phyloP scores from a whole-genome alignment of 2,329 filamentous ascomycete genomes.

The Neopestalotiopsis rosae region DNA sequence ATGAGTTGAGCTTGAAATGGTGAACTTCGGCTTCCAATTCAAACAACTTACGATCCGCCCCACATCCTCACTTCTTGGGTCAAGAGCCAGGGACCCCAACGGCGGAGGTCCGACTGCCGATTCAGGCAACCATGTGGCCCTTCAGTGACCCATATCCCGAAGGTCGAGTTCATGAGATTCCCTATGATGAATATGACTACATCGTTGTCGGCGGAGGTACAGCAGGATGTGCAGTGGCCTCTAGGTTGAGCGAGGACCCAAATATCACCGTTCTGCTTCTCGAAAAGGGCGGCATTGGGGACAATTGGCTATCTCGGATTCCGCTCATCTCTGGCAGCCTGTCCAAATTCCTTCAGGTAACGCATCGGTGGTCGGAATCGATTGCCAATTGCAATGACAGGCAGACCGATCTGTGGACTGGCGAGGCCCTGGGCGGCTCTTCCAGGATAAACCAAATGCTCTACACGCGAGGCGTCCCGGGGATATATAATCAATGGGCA shows the following conservation, averaged over 20 bases:
- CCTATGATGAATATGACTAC: conserved; percentile 21
- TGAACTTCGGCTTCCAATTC: too few species aligned
- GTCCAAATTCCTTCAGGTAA: conserved; percentile 12
- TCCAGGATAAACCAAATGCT: conserved; percentile 36
- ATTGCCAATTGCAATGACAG: conserved; percentile 9
- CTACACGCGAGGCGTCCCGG: conserved; percentile 31
- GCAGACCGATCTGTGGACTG: conserved; percentile 21
- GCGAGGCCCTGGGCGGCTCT: conserved; percentile 31
- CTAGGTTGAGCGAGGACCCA: conserved; percentile 21
- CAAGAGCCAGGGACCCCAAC: background rate
- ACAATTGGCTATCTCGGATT: conserved; percentile 22
- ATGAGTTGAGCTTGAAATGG: too few species aligned
- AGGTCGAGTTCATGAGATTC: conserved; percentile 9
- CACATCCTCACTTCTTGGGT: background rate
- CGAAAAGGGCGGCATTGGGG: conserved; percentile 18
- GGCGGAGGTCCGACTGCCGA: background rate
- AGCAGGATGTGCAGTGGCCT: conserved; percentile 19
- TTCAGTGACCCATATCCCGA: conserved; percentile 19
- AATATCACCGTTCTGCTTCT: conserved; percentile 18
- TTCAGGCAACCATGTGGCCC: conserved; percentile 19
- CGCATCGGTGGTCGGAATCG: conserved; percentile 14
- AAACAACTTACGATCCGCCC: background rate
- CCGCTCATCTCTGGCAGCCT: conserved; percentile 20
- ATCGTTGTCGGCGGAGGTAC: conserved; percentile 23
- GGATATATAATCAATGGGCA: conserved; percentile 34